These are phyloP conservation scores for Cryphonectria radicalis DNA, from an alignment of 2,329 filamentous ascomycete species.

Conservation along the genomic window DNA sequence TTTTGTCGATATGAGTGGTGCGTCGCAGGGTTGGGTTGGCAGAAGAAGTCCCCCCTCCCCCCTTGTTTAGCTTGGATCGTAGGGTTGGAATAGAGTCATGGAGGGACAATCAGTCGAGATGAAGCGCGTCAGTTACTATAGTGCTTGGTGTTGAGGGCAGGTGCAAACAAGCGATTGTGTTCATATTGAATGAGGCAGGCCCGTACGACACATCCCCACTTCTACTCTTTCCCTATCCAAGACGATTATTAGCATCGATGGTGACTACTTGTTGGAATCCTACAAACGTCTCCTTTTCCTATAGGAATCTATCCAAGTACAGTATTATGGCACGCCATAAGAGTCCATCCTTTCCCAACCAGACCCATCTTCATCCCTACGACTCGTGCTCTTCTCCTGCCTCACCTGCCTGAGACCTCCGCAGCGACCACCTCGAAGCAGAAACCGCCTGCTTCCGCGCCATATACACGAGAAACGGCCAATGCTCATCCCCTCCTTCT, in stretches of 20 bases:
- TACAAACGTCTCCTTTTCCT: not conserved
- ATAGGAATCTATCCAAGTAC: not conserved
- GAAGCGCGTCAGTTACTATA: too few relatives aligned
- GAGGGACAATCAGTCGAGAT: too few relatives aligned
- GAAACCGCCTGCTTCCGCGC: conserved; percentile 27
- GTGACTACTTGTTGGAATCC: not conserved
- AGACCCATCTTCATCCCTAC: not conserved
- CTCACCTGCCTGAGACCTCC: conserved; percentile 8
- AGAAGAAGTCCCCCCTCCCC: too few relatives aligned
- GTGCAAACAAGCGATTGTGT: not conserved
- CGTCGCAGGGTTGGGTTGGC: too few relatives aligned
- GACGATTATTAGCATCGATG: not conserved
- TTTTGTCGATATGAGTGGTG: not conserved
- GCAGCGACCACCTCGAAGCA: conserved; percentile 24
- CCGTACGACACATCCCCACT: not conserved
- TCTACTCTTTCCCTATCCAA: not conserved
- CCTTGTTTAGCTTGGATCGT: not conserved
- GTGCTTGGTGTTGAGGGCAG: not conserved
- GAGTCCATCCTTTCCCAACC: not conserved
- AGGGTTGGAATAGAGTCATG: too few relatives aligned
- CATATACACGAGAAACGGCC: conserved; percentile 25
- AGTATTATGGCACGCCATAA: not conserved
- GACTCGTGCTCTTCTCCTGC: not conserved
- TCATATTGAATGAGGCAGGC: not conserved
- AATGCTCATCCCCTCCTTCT: conserved; percentile 15